A percentile compares a stretch with the other conserved stretches of the same genome.
phyloP scores from a whole-genome alignment of 148 eudicot genomes.

The Chenopodium album region DNA sequence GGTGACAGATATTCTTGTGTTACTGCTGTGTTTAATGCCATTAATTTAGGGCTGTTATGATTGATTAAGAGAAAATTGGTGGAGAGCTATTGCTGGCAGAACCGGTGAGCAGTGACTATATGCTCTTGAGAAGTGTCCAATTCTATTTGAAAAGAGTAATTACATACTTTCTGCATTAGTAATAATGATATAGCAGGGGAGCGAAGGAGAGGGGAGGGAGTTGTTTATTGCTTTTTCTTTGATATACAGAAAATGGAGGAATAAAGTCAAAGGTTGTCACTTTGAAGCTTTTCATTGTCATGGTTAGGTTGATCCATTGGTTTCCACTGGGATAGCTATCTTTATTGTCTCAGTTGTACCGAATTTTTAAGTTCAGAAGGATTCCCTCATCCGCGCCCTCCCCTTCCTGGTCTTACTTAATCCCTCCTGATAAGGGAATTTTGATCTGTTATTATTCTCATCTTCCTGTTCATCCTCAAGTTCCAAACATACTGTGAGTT shows the following conservation, averaged over 20 bases:
- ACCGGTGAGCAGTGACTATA: not conserved
- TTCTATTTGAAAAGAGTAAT: not conserved
- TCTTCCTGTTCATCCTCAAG: not conserved
- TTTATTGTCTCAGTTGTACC: not conserved
- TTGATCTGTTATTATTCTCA: not conserved
- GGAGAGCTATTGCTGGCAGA: not conserved
- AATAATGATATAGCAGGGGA: not conserved
- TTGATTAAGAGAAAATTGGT: not conserved
- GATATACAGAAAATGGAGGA: not conserved
- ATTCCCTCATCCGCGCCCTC: not conserved
- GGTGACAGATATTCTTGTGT: not conserved
- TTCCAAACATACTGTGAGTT: too few relatives aligned
- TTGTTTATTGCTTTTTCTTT: not conserved
- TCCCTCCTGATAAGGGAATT: not conserved
- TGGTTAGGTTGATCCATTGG: not conserved
- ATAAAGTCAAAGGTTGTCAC: not conserved
- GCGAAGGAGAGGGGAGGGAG: not conserved
- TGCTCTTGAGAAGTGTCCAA: not conserved
- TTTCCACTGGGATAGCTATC: not conserved
- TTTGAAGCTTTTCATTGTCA: not conserved
- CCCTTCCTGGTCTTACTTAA: too few relatives aligned
- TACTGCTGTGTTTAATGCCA: not conserved
- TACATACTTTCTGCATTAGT: not conserved
- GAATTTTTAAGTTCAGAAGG: not conserved
- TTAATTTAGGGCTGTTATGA: not conserved